Percentiles rank a stretch among this genome's conserved stretches.
Evolutionary conservation across 2,329 filamentous ascomycete genomes (phyloP).

Genomic region (Phyllosticta citribraziliensis): DNA sequence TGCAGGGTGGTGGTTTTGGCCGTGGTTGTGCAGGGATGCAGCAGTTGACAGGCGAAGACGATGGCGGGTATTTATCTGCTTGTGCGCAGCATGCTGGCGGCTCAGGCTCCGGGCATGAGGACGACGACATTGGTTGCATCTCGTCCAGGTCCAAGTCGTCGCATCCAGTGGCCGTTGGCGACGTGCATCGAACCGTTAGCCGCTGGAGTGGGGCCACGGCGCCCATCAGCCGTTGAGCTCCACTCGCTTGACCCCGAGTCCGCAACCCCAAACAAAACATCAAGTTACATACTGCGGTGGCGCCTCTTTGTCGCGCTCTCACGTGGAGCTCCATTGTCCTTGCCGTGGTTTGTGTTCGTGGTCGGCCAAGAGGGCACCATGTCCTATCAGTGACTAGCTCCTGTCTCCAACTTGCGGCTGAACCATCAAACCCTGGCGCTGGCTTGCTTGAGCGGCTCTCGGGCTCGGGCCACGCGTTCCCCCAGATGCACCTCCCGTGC

Average conservation of each 20-base stretch:
- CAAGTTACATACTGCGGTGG: not conserved
- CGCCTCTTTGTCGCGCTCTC: slow-evolving; percentile 1
- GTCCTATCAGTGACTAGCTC: too few relatives aligned
- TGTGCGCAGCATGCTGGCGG: not conserved
- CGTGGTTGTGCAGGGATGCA: not conserved
- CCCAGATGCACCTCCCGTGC: not conserved
- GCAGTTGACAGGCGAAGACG: not conserved
- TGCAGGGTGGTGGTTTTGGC: not conserved
- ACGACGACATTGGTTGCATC: not conserved
- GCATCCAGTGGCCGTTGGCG: not conserved
- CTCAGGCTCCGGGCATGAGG: not conserved
- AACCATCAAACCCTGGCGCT: not conserved
- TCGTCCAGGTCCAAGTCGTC: not conserved
- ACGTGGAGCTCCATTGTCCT: not conserved
- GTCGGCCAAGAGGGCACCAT: too few relatives aligned
- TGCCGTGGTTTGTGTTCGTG: not conserved
- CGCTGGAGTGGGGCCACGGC: not conserved
- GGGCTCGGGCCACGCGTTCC: not conserved
- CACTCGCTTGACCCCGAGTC: not conserved
- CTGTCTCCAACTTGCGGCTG: not conserved
- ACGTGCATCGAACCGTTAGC: not conserved
- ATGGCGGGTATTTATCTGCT: not conserved
- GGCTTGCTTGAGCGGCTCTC: not conserved
- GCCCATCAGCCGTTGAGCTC: not conserved
- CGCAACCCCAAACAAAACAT: not conserved